Conservation (phyloP, 371 early-diverging fungal genomes). For the Lichtheimia corymbifera region DNA sequence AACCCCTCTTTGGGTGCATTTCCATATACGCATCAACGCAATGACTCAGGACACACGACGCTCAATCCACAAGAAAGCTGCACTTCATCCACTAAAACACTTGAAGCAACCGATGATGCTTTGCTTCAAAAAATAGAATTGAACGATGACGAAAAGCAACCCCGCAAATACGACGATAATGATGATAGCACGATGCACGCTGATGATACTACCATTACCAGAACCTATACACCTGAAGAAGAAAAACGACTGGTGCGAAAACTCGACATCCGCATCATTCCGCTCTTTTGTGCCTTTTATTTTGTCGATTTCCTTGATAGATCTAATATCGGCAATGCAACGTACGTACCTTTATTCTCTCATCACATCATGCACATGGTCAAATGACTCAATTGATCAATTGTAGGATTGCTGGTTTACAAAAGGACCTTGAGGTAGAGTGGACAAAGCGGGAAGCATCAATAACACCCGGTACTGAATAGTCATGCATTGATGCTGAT, state of each 20-base stretch:
- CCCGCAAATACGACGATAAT: not conserved
- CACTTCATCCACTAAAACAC: not conserved
- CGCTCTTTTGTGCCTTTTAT: constrained; percentile 44
- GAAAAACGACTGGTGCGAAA: constrained; percentile 30
- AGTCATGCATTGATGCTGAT: constrained; percentile 1
- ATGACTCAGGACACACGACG: not conserved
- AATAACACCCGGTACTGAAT: not conserved
- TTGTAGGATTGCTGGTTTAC: constrained; percentile 22
- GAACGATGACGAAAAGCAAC: not conserved
- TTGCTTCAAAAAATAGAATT: not conserved
- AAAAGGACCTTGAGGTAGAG: constrained; percentile 17
- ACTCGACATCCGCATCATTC: constrained; percentile 42
- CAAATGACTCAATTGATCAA: constrained; percentile 1
- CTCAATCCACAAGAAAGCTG: not conserved
- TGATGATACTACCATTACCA: too few relatives aligned
- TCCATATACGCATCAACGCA: too few relatives aligned
- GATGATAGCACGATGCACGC: too few relatives aligned
- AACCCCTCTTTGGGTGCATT: too few relatives aligned
- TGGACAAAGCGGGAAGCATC: not conserved
- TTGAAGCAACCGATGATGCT: not conserved
- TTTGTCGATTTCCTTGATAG: constrained; percentile 36
- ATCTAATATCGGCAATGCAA: constrained; percentile 23
- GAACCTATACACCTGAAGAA: constrained; percentile 6
- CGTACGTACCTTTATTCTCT: constrained; percentile 9
- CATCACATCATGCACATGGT: not conserved